Evolutionary conservation across 495 filamentous ascomycete species (phyloP).

Genomic region (Podospora pseudopauciseta): DNA sequence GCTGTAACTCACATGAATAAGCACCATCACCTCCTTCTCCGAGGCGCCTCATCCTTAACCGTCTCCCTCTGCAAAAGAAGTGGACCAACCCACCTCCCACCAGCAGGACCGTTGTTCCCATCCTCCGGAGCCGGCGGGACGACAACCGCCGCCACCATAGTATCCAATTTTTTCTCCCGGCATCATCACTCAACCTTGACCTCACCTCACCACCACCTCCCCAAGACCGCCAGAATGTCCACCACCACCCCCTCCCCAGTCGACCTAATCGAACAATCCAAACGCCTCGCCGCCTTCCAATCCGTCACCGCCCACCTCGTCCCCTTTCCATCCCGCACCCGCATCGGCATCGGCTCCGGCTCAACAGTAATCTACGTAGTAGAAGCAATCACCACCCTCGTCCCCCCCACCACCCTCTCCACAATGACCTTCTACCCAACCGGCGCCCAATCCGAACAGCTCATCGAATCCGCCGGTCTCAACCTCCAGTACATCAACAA

Average conservation of each 20-base stretch:
- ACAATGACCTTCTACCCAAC: constrained; percentile 81
- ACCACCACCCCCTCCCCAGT: constrained; percentile 25
- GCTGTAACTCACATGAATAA: background rate
- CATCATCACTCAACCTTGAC: background rate
- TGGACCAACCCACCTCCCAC: background rate
- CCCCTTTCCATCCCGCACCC: constrained; percentile 58
- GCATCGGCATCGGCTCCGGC: constrained; percentile 90
- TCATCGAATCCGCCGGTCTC: constrained; percentile 75
- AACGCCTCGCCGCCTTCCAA: constrained; percentile 74
- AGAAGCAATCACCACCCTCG: constrained; percentile 78
- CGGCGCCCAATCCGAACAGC: constrained; percentile 79
- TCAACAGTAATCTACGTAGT: constrained; percentile 95
- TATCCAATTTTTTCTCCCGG: background rate
- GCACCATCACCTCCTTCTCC: background rate
- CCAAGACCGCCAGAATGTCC: constrained; percentile 12
- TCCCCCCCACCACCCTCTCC: constrained; percentile 52
- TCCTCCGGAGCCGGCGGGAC: background rate
- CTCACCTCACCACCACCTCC: background rate
- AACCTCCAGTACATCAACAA: constrained; percentile 74
- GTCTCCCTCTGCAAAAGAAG: background rate
- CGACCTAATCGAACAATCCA: constrained; percentile 68
- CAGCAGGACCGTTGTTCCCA: background rate
- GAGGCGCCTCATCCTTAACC: background rate
- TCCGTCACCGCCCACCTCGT: constrained; percentile 85
- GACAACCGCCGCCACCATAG: background rate